Percentiles rank a stretch among this genome's conserved stretches.
phyloP scores from a whole-genome alignment of 768 basidiomycete species.

The Trametes gibbosa region DNA sequence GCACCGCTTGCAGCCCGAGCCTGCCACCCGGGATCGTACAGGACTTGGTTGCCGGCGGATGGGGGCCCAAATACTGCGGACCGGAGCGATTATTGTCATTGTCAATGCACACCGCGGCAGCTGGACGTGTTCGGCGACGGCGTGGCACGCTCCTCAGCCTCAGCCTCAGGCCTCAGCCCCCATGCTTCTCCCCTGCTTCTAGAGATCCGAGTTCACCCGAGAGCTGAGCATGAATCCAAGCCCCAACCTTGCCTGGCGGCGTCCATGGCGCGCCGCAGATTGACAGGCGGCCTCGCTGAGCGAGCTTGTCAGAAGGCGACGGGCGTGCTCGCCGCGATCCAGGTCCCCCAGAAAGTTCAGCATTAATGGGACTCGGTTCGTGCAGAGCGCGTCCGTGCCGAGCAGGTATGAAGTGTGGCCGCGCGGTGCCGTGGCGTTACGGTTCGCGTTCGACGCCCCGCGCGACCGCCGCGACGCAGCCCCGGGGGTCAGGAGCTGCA shows the following conservation, averaged over 20 bases:
- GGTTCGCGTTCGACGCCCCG: background rate
- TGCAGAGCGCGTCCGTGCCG: background rate
- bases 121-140: too few relatives aligned
- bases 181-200: background rate
- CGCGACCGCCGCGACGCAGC: background rate
- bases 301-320: background rate
- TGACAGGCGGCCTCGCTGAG: background rate
- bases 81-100: background rate
- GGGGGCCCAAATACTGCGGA: too few relatives aligned
- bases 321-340: background rate
- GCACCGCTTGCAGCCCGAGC: too few relatives aligned
- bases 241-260: background rate
- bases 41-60: background rate
- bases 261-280: background rate
- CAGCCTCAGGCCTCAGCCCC: too few relatives aligned
- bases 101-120: too few relatives aligned
- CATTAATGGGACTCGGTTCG: background rate
- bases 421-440: slow-evolving; percentile 1
- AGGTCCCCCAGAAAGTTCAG: too few relatives aligned
- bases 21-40: background rate
- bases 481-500: background rate
- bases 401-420: background rate
- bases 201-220: slow-evolving; percentile 5
- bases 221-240: background rate
- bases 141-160: too few relatives aligned